Conservation (phyloP, 768 basidiomycete genomes). For the Polyporus arcularius region DNA sequence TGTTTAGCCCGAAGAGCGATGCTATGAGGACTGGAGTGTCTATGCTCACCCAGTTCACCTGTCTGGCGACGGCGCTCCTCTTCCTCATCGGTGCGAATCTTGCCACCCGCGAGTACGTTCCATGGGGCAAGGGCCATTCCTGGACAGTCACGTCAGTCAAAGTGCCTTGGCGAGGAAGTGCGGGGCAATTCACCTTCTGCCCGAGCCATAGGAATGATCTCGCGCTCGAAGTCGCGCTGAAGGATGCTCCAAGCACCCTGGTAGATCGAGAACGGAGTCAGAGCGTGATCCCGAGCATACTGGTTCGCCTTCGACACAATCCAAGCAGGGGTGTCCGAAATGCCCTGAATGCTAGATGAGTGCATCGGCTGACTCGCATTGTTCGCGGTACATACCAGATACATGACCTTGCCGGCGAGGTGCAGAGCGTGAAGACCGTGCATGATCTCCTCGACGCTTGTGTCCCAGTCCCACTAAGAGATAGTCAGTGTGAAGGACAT, state of each 20-base stretch:
- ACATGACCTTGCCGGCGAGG: conserved; percentile 48
- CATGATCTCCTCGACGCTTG: conserved; percentile 59
- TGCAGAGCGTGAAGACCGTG: conserved; percentile 52
- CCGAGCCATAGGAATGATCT: conserved; percentile 40
- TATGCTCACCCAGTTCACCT: conserved; percentile 22
- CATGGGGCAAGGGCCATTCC: conserved; percentile 29
- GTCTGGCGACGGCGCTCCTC: conserved; percentile 25
- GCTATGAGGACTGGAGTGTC: not conserved
- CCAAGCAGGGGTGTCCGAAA: conserved; percentile 39
- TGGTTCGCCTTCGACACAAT: conserved; percentile 39
- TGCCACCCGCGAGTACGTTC: conserved; percentile 22
- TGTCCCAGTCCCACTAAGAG: conserved; percentile 53
- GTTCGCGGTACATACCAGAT: conserved; percentile 29
- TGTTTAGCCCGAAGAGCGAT: no score
- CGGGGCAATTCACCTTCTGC: conserved; percentile 25
- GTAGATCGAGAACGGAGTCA: conserved; percentile 38
- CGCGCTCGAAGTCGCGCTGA: conserved; percentile 39
- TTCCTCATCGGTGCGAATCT: conserved; percentile 27
- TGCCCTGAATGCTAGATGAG: conserved; percentile 6
- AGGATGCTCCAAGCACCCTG: conserved; percentile 39
- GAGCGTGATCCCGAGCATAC: conserved; percentile 40
- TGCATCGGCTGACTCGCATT: not conserved
- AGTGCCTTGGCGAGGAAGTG: not conserved
- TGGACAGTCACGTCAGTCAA: not conserved
- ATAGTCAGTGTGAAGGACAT: conserved; percentile 37